Evolutionary conservation across 495 filamentous ascomycete genomes (phyloP), one percentile per base, ranked within the genome.

Genomic region (Tuber magnatum): DNA sequence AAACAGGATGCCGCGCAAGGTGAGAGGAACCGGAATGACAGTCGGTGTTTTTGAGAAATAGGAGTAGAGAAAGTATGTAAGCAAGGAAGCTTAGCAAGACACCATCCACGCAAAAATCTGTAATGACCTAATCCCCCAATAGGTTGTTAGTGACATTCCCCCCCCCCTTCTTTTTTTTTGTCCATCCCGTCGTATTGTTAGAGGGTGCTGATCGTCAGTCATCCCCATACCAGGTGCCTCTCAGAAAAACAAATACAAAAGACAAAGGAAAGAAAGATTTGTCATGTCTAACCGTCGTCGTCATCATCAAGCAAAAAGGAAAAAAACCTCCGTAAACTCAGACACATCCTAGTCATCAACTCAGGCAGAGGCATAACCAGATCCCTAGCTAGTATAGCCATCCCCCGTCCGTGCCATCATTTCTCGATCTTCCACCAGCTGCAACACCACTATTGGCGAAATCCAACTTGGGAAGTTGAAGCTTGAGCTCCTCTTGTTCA

Each of bases 401-500:
- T 65, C 77, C 77, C 42, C 70, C 76, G 73, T 65, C 56, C 12
- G 56, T 65, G 32, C 16, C 14, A 65, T 65, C 56, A 65, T 65
- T 65, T 35, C 56, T 65, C 56, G 56, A 65, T 20, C 18, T 65
- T 32, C 72, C 51, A 42, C 78, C 71, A 38, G 42, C 70, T 32
- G 74, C 73, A 72, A 76, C 69, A 56, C 70, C 75, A 68, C 73
- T 61, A 20, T 75, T 76, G 32, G 72, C 77, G 28, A 79, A 79
- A 51, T 77, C 78, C 77, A 79, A 56, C 40, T 48, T 78, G 12
- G 77, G 77, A 24, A 79, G 77, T 42, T 79, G 76, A 44, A 79
- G 72, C 22, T 75, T 79, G 16, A 74, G 51, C 32, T 75, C 77
- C 69, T 75, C 76, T 22, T 79, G 77, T 56, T 79, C 76, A 18